Evolutionary conservation across 495 filamentous ascomycete genomes (phyloP), one percentile per base, ranked within the genome.

Genomic region (Penicillium pancosmium): DNA sequence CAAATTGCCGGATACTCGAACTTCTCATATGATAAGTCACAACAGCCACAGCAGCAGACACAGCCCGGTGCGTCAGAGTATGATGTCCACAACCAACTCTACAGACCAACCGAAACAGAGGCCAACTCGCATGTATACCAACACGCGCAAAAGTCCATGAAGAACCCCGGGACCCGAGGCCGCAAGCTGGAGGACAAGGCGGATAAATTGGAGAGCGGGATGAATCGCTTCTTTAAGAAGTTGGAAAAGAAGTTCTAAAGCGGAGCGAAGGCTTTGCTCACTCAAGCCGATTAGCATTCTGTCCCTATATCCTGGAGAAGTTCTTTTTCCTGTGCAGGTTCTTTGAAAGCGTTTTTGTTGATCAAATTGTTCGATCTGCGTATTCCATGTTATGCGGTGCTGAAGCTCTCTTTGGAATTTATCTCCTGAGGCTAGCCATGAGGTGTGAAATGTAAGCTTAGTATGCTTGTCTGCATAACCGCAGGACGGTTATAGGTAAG

Each of bases 201-300:
- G n/a, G 82, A 79, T 2, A 78, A 81, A 62, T 61, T 94, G 50
- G 92, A 97, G 76, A 88, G 85, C 71, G 86, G 88, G 3, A 85
- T 96, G 13, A 88, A 88, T 56, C 80, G 88, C 36, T 88, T 95
- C 71, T 77, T 97, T 66, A 96, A 92, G 85, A 92, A 86, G 75
- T 78, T 96, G 67, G 92, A 96, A 80, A 94, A 94, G 83, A 89
- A 84, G 68, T 84, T 93, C 70, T 88, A 31, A 31, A 31, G 27
- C 27, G 8, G 8, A 31, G 5, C 0, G 6, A 9, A 31, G 27
- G 10, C 36, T 9, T n/a, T 38, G 10, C 36, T 38, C 11, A 4
- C 5, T n/a, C 15, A 4, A 12, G 15, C 36, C n/a, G 36, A 12
- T 9, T 6, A 4, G 15, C 15, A 38, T 38, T n/a, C 15, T 13